Evolutionary conservation across 768 basidiomycete species (phyloP).

Genomic region (Auricularia sp.): DNA sequence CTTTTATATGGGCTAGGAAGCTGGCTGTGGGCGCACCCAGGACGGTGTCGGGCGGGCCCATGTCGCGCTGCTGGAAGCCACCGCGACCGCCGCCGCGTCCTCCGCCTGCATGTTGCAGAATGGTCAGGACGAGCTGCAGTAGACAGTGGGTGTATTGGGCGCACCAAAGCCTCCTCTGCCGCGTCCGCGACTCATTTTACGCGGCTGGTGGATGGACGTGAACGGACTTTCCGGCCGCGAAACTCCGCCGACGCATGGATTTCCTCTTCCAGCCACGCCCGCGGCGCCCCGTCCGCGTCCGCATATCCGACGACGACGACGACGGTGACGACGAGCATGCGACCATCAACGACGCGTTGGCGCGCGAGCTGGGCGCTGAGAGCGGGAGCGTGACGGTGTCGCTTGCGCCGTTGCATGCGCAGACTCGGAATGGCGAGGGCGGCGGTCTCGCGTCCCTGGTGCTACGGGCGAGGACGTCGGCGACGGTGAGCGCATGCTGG

Average conservation of each 20-base stretch:
- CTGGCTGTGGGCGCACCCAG: conserved; percentile 36
- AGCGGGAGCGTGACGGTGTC: neutral
- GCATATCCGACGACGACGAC: neutral
- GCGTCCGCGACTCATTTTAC: neutral
- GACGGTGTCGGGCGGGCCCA: conserved; percentile 71
- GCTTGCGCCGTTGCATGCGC: neutral
- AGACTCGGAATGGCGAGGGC: neutral
- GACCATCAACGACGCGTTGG: neutral
- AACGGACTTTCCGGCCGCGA: neutral
- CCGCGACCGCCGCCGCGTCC: conserved; percentile 33
- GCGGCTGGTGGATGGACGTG: neutral
- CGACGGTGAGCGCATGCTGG: neutral
- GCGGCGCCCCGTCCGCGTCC: neutral
- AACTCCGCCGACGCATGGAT: neutral
- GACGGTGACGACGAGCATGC: neutral
- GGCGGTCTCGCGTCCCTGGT: neutral
- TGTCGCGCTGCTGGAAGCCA: conserved; percentile 59
- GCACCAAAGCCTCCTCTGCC: neutral
- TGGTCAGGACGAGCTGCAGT: no score
- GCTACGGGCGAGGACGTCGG: neutral
- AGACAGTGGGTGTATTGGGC: neutral
- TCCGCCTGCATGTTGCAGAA: neutral
- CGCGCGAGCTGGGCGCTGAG: neutral
- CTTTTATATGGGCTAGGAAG: neutral
- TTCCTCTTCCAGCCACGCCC: neutral